Evolutionary conservation across 352 stramenopile species (phyloP), one percentile per base, ranked within the genome.

Genomic region (Aphanomyces euteiches): DNA sequence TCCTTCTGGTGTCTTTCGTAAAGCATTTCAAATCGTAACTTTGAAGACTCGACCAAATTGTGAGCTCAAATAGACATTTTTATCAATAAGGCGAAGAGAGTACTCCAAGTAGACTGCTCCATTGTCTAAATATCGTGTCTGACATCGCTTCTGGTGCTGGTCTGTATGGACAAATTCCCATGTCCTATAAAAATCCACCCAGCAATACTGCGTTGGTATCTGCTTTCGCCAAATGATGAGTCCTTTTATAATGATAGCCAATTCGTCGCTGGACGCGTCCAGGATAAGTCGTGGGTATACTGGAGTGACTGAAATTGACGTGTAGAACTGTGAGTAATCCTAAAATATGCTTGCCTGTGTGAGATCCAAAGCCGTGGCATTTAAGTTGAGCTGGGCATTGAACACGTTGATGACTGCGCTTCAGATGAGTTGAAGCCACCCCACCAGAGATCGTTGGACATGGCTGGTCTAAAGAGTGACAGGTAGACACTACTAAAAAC

Each of bases 401-500:
- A 69, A 61, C 15, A 61, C 63, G 37, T 69, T 40, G 38, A 61
- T 60, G 50, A 57, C 43, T 69, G 63, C 2, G 63, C 63, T 19
- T 5, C n/a, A 17, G 63, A 39, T 5, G 63, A 8, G 4, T 58
- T 43, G 37, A 59, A 61, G 17, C 36, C 36, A 4, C 43, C 12
- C 63, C 63, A 69, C 13, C 48, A 69, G 37, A 69, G 37, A 15
- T 69, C 63, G n/a, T 69, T 69, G 8, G n/a, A 10, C 50, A 58
- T 58, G 8, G 37, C 50, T 21, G 50, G 50, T 10, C n/a, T 1
- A 1, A 58, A 19, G n/a, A 58, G n/a, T 3, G 8, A 10, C 8
- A 58, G n/a, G 50, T 58, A 58, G n/a, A 1, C 13, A n/a, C 28
- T 2, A 34, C n/a, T 58, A n/a, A 58, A 2, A 10, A 58, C 1